Evolutionary conservation across 352 stramenopile genomes (phyloP), one percentile per base, ranked within the genome.

Genomic region (Phytophthora quininea): DNA sequence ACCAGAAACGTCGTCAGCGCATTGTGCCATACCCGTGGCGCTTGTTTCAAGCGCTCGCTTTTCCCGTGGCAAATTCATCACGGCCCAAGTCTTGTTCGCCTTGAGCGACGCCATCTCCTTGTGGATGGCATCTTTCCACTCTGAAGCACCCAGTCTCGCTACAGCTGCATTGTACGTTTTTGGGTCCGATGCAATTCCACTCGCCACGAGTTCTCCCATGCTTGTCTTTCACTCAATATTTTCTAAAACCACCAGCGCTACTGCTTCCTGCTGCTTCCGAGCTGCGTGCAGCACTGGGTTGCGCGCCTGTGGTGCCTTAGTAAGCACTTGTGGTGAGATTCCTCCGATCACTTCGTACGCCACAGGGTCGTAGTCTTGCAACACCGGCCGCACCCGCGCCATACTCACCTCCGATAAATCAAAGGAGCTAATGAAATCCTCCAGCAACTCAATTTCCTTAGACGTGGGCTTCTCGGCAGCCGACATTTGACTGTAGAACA

Each of bases 101-200:
- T 32, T 14, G 27, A 73, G 47, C 4, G 59, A 68, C 2, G 67
- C 14, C 10, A 54, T 51, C 37, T 68, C 58, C 12, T 54, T 46
- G 24, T 64, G 40, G 29, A 43, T 57, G 32, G 43, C 45, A 31
- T 61, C 53, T 8, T 59, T 38, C 60, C 60, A 72, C 38, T 66
- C 70, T 31, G 9, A 33, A 30, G 61, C 32, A 37, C 62, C 40
- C 43, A 1, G 59, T 37, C 46, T 60, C 50, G 70, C 43, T 55
- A 68, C 64, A n/a, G 54, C 67, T 32, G 47, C 62, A 30, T 49
- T 58, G 32, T 61, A 69, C 54, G 60, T 64, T n/a, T n/a, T n/a
- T n/a, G n/a, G n/a, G n/a, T n/a, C n/a, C n/a, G n/a, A n/a, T n/a
- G n/a, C n/a, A n/a, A n/a, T n/a, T n/a, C n/a, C n/a, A n/a, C n/a